A percentile compares a stretch with the other conserved stretches of the same genome.
Conservation (phyloP, 768 basidiomycete genomes). For the Psilocybe sp. region DNA sequence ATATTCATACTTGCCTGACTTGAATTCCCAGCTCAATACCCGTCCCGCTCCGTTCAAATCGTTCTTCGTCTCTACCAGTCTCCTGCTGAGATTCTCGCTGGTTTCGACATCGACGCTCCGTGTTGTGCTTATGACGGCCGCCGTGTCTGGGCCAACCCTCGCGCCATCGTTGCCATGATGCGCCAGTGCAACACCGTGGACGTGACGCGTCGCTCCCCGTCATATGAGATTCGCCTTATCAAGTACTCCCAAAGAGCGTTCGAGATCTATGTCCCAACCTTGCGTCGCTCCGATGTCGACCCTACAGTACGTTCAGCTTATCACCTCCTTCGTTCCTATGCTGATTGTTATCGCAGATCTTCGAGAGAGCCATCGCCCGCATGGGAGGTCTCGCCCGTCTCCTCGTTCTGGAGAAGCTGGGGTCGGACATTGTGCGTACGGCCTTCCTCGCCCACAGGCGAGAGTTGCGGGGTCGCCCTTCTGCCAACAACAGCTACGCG, state of each 20-base stretch:
- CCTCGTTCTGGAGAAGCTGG: conserved; percentile 57
- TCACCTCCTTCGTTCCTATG: no score
- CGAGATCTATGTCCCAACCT: conserved; percentile 54
- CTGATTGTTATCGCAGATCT: conserved; percentile 38
- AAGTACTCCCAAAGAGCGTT: conserved; percentile 56
- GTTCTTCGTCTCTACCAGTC: conserved; percentile 62
- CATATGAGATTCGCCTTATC: conserved; percentile 59
- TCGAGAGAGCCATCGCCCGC: conserved; percentile 53
- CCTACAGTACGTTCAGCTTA: conserved; percentile 43
- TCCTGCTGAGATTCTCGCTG: conserved; percentile 65
- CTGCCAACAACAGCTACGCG: conserved; percentile 23
- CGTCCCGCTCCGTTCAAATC: conserved; percentile 65
- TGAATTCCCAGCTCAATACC: conserved; percentile 51
- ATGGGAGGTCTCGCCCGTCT: conserved; percentile 61
- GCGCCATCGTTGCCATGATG: conserved; percentile 60
- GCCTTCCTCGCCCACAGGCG: conserved; percentile 46
- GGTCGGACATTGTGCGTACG: conserved; percentile 38
- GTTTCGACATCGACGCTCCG: conserved; percentile 66
- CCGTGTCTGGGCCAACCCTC: conserved; percentile 59
- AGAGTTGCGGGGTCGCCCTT: conserved; percentile 48
- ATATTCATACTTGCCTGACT: not conserved
- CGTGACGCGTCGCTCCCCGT: conserved; percentile 60
- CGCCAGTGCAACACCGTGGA: conserved; percentile 65
- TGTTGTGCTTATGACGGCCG: conserved; percentile 48
- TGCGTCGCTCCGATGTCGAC: conserved; percentile 50